Evolutionary conservation across 352 stramenopile genomes (phyloP).

Genomic region (Phytophthora sansomeana): DNA sequence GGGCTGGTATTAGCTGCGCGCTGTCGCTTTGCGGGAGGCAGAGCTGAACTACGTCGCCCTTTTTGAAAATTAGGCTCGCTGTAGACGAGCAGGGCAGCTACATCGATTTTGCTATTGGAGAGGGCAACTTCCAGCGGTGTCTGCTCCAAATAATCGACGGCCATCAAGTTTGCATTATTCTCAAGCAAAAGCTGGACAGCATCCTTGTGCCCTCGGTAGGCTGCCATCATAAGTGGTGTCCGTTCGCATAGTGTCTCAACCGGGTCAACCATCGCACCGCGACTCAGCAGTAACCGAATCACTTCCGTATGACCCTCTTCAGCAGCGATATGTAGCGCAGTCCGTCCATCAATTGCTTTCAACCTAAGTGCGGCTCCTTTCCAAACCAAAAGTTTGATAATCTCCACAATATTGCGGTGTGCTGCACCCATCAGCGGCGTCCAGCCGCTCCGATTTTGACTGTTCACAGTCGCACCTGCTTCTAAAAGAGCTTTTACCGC

Average conservation of each 20-base stretch:
- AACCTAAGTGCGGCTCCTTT: background rate
- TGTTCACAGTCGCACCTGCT: background rate
- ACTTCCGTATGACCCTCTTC: conserved; percentile 16
- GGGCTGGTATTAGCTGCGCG: background rate
- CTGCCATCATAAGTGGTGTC: conserved; percentile 25
- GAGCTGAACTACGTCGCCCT: no score
- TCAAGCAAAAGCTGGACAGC: conserved; percentile 10
- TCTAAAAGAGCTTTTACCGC: background rate
- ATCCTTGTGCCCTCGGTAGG: conserved; percentile 16
- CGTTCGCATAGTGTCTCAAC: background rate
- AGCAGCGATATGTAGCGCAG: conserved; percentile 23
- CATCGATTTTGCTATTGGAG: conserved; percentile 16
- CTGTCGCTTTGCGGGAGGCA: background rate
- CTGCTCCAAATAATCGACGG: conserved; percentile 2
- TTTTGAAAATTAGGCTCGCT: background rate
- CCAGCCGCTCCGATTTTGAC: conserved; percentile 4
- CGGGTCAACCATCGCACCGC: conserved; percentile 7
- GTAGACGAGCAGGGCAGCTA: background rate
- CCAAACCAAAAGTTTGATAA: conserved; percentile 7
- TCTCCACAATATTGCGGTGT: conserved; percentile 6
- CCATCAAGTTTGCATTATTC: conserved; percentile 4
- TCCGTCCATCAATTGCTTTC: conserved; percentile 5
- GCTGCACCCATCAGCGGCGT: conserved; percentile 22
- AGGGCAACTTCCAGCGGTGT: conserved; percentile 2
- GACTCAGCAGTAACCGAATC: conserved; percentile 9